Percentiles rank a stretch among this genome's conserved stretches.
Evolutionary conservation across 2,329 filamentous ascomycete species (phyloP).

Genomic region (Sporothrix variecibatus): DNA sequence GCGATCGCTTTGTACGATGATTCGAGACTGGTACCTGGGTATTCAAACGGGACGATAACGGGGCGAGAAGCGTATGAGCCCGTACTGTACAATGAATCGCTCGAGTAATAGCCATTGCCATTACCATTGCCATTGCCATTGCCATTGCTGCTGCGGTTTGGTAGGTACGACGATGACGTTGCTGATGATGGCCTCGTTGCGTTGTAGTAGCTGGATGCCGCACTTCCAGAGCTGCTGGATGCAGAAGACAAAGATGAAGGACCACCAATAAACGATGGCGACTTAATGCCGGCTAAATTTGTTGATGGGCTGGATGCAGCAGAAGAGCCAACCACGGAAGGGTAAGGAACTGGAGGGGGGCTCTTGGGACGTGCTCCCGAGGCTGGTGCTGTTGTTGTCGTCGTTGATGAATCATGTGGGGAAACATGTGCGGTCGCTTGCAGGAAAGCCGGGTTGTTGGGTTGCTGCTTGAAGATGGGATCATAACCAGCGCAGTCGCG

Average conservation of each 20-base stretch:
- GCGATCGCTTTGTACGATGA: conserved; percentile 61
- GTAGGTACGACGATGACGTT: conserved; percentile 9
- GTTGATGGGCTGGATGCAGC: neutral
- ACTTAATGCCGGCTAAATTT: conserved; percentile 18
- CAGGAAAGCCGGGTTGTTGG: conserved; percentile 37
- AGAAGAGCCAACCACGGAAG: neutral
- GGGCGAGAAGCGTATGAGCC: conserved; percentile 21
- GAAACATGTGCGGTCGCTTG: conserved; percentile 12
- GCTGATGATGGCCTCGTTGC: neutral
- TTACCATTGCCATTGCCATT: neutral
- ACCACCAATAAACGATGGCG: neutral
- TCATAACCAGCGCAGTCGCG: conserved; percentile 86
- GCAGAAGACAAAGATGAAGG: neutral
- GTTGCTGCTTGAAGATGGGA: conserved; percentile 77
- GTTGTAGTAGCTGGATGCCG: conserved; percentile 24
- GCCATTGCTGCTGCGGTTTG: neutral
- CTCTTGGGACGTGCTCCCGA: neutral
- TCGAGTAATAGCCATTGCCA: neutral
- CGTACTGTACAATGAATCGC: neutral
- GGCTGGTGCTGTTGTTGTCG: conserved; percentile 2
- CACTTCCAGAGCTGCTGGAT: conserved; percentile 24
- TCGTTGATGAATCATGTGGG: neutral
- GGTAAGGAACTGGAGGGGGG: neutral
- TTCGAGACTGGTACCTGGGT: neutral
- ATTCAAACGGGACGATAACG: conserved; percentile 5